Evolutionary conservation across 495 filamentous ascomycete species (phyloP).

Genomic region (Xylaria acuta): DNA sequence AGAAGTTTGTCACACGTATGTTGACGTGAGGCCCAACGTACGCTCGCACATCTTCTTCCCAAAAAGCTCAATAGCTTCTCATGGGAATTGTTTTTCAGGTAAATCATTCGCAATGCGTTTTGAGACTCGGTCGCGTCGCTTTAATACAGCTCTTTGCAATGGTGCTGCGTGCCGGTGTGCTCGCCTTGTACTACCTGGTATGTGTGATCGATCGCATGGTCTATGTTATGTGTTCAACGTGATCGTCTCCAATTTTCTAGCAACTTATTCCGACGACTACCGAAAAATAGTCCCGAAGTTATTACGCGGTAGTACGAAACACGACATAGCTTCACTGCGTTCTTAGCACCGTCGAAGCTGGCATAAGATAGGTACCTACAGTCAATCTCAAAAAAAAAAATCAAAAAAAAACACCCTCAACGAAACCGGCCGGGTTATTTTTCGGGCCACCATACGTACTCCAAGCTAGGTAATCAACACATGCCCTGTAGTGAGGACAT

Average conservation of each 20-base stretch:
- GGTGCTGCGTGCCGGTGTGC: not conserved
- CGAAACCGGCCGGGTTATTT: not conserved
- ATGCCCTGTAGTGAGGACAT: not conserved
- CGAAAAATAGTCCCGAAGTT: not conserved
- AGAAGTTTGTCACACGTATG: not conserved
- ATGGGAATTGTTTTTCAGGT: too few relatives aligned
- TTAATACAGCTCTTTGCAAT: not conserved
- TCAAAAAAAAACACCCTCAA: too few relatives aligned
- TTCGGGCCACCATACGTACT: not conserved
- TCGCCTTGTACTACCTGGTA: not conserved
- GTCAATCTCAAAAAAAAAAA: too few relatives aligned
- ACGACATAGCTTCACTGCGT: not conserved
- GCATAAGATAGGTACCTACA: not conserved
- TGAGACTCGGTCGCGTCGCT: not conserved
- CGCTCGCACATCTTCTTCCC: not conserved
- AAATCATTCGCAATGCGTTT: not conserved
- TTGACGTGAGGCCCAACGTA: not conserved
- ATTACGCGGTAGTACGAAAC: not conserved
- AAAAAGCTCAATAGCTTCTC: too few relatives aligned
- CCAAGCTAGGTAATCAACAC: not conserved
- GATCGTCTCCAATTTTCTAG: not conserved
- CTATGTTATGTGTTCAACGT: not conserved
- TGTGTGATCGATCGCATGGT: not conserved
- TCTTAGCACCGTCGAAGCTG: not conserved
- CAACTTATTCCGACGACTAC: not conserved